phyloP scores from a whole-genome alignment of 805 yeast genomes.

The Suhomyces xylopsoci region DNA sequence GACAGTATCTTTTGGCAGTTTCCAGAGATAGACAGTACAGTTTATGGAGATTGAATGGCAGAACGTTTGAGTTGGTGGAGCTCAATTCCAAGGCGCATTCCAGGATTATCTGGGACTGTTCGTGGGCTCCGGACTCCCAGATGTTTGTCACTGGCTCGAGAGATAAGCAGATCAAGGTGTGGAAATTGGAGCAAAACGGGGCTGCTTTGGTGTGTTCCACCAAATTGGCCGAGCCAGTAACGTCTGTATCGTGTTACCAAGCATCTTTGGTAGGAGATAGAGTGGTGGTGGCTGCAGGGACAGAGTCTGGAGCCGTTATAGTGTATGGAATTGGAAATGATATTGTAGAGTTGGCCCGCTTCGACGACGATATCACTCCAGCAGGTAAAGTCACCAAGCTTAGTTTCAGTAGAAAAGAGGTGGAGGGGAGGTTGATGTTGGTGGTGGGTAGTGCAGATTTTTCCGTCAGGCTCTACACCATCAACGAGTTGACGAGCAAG shows the following conservation, averaged over 20 bases:
- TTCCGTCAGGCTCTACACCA: constrained; percentile 48
- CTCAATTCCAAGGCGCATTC: constrained; percentile 74
- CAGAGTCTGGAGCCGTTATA: constrained; percentile 62
- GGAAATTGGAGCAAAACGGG: constrained; percentile 48
- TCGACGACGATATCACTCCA: constrained; percentile 50
- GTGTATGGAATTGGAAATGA: constrained; percentile 37
- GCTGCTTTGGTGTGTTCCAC: constrained; percentile 36
- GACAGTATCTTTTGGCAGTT: constrained; percentile 64
- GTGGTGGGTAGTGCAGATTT: constrained; percentile 68
- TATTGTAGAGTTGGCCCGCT: constrained; percentile 20
- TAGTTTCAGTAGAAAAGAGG: constrained; percentile 45
- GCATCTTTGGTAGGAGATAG: constrained; percentile 21
- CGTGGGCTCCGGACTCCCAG: constrained; percentile 62
- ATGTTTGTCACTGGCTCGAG: constrained; percentile 83
- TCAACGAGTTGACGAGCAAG: too few species aligned
- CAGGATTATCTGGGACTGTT: constrained; percentile 93
- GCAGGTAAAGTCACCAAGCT: constrained; percentile 60
- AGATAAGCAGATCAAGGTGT: constrained; percentile 73
- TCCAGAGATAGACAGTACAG: constrained; percentile 88
- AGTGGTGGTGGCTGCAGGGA: constrained; percentile 57
- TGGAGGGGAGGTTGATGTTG: constrained; percentile 30
- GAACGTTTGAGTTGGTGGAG: constrained; percentile 38
- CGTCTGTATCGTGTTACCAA: constrained; percentile 57
- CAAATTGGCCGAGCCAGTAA: constrained; percentile 58
- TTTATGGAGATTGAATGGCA: constrained; percentile 52